Evolutionary conservation across 1,284 basidiomycete species (phyloP).

Genomic region (Schizopora paradoxa): DNA sequence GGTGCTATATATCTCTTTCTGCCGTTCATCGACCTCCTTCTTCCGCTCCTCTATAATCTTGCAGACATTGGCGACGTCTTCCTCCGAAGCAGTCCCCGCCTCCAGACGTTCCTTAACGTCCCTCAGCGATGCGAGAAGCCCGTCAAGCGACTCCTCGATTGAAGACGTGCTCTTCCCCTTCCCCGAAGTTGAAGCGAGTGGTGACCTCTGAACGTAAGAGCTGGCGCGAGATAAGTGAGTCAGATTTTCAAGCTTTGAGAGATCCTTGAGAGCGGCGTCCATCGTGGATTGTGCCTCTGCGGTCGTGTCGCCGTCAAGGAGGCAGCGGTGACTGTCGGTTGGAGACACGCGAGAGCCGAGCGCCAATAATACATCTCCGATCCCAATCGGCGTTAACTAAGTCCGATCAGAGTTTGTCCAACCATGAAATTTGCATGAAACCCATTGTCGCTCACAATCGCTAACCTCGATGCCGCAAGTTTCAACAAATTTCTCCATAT

Average conservation of each 20-base stretch:
- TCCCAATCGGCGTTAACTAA: no score
- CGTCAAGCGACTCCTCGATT: slow-evolving; percentile 61
- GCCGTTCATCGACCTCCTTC: slow-evolving; percentile 80
- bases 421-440: no score
- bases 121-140: slow-evolving; percentile 57
- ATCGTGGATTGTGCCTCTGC: slow-evolving; percentile 36
- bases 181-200: slow-evolving; percentile 5
- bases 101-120: slow-evolving; percentile 52
- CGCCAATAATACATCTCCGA: no score
- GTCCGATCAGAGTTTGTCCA: no score
- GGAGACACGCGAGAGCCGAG: no score
- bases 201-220: slow-evolving; percentile 14
- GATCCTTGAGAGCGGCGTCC: slow-evolving; percentile 70
- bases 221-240: slow-evolving; percentile 46
- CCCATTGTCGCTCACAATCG: no score
- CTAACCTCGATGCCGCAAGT: no score
- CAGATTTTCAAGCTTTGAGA: slow-evolving; percentile 64
- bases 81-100: slow-evolving; percentile 48
- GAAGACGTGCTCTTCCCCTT: slow-evolving; percentile 47
- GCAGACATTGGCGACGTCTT: slow-evolving; percentile 48
- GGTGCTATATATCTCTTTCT: slow-evolving; percentile 82
- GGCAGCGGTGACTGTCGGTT: no score
- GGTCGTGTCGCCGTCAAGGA: slow-evolving; percentile 1
- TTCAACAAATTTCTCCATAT: no score
- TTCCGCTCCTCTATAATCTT: slow-evolving; percentile 63